phyloP scores from a whole-genome alignment of 768 basidiomycete genomes.

The Boletales sp. region DNA sequence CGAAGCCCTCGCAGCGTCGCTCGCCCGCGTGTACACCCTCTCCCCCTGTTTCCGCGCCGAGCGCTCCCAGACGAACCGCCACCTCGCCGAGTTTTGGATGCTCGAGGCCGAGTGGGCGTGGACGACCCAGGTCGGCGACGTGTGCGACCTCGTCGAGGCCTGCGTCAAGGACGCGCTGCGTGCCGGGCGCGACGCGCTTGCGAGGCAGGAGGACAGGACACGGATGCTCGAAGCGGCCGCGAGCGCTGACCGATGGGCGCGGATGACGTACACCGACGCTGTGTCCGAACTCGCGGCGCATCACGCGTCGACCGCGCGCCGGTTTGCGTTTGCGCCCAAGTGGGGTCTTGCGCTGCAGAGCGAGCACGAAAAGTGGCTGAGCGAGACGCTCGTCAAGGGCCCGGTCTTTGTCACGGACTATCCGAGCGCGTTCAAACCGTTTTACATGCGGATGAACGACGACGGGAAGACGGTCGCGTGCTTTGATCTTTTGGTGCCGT shows the following conservation, averaged over 20 bases:
- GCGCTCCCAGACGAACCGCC: conserved; percentile 80
- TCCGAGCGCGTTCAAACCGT: conserved; percentile 79
- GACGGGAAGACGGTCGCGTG: conserved; percentile 73
- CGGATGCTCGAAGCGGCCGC: conserved; percentile 37
- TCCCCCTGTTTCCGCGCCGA: conserved; percentile 96
- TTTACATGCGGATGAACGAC: conserved; percentile 87
- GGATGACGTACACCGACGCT: conserved; percentile 80
- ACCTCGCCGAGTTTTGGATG: conserved; percentile 99
- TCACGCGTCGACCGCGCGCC: conserved; percentile 22
- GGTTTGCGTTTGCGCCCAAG: conserved; percentile 54
- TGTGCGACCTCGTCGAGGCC: conserved; percentile 57
- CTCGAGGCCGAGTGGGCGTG: conserved; percentile 92
- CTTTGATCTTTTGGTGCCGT: conserved; percentile 90
- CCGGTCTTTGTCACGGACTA: conserved; percentile 94
- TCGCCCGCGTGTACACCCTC: conserved; percentile 87
- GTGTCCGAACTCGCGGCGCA: conserved; percentile 50
- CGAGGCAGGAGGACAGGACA: conserved; percentile 34
- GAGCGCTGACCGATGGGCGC: conserved; percentile 48
- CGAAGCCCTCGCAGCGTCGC: conserved; percentile 75
- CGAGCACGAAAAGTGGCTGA: conserved; percentile 93
- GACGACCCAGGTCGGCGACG: conserved; percentile 39
- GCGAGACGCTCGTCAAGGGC: conserved; percentile 58
- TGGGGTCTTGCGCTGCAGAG: conserved; percentile 78
- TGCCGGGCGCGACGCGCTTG: not conserved
- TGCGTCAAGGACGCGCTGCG: conserved; percentile 37